Evolutionary conservation across 1,284 basidiomycete species (phyloP).

Genomic region (Inonotus hispidus): DNA sequence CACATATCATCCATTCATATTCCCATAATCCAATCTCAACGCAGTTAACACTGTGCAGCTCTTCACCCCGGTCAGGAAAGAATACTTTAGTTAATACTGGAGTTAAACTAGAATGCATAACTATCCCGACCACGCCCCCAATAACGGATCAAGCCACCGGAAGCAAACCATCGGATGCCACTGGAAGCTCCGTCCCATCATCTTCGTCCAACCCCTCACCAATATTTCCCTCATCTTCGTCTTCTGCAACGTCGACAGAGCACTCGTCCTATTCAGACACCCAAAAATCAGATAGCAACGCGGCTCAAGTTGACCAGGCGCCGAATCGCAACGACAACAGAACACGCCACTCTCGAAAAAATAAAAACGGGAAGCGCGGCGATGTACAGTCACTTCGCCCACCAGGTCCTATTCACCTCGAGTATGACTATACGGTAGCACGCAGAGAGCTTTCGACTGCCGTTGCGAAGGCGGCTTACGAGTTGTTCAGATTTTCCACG

Average conservation of each 20-base stretch:
- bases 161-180: too few relatives aligned
- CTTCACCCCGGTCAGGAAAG: too few relatives aligned
- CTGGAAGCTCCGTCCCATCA: neutral
- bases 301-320: neutral
- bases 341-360: neutral
- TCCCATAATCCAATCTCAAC: too few relatives aligned
- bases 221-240: neutral
- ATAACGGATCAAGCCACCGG: too few relatives aligned
- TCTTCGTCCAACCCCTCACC: neutral
- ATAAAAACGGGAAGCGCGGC: neutral
- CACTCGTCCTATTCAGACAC: neutral
- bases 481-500: neutral
- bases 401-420: conserved; percentile 6
- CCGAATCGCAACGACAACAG: neutral
- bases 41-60: too few relatives aligned
- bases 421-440: conserved; percentile 6
- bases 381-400: neutral
- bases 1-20: too few relatives aligned
- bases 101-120: too few relatives aligned
- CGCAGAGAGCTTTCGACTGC: neutral
- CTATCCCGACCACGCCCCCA: too few relatives aligned
- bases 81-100: too few relatives aligned
- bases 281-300: neutral
- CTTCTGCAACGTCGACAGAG: neutral
- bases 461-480: conserved; percentile 1